Base-by-base conservation (phyloP, 2,329 filamentous ascomycete genomes). In the Pyrenophora graminea region DNA sequence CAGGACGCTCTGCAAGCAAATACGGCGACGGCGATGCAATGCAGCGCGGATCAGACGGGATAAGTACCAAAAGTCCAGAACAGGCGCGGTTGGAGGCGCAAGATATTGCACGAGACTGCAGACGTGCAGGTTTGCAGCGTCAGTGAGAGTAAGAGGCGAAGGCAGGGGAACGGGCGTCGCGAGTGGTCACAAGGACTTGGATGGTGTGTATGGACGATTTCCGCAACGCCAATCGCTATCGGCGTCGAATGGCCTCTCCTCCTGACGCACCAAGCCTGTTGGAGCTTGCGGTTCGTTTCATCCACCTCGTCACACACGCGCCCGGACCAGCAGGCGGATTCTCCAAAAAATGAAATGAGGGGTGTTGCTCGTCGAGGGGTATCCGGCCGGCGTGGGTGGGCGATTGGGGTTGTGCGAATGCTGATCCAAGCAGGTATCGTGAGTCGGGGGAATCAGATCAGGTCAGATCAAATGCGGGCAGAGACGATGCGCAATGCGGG, bases 301-400 rank as follows among this genome's bases (percentile, higher is more conserved):
- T 66, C 52, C 61, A 63, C 48, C 61, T 62, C 58, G 61, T 66
- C 60, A 62, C 63, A 64, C 62, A 59, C 55, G 53, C 59, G 63
- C 63, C 56, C 61, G 60, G 61, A 51, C 61, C 61, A 61, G 61
- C 61, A 57, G 55, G 55, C 55, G 53, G 45, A 47, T 56, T 48
- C 6, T 53, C 30, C 39, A 60, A 59, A 62, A 33, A 42, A 21
- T 30, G 2, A 30, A 59, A 56, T 58, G 56, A 60, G 61, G 63
- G 63, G 63, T 53, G 58, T 50, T 43, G 47, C 39, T 21, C 25
- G 51, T 59, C 53, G 59, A 58, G 53, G 54, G 51, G 55, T 39
- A 55, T 47, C 51, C 47, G 51, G 48, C 43, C 19, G 39, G 32
- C 18, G 18, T 30, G 31, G 42, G 51, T 43, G 40, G 47, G 45